Base-by-base conservation (phyloP, 2,329 filamentous ascomycete genomes). In the Aspergillus ruber region DNA sequence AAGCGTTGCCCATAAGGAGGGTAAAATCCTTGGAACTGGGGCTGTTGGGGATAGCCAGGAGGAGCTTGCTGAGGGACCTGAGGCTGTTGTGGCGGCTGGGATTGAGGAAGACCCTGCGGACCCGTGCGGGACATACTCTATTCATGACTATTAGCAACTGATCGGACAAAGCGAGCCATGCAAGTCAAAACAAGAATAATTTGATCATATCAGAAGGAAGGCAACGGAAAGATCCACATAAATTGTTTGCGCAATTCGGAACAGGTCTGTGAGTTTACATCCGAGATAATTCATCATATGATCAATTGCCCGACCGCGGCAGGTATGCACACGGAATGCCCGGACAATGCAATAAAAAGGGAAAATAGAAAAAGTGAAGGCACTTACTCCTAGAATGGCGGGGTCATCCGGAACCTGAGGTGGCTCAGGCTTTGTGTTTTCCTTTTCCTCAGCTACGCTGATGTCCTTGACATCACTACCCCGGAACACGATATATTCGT, bases 181-280 rank as follows among this genome's bases (percentile, higher is more conserved):
- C 36, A 39, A 39, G 10, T 39, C 15, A 39, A 39, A 39, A 29
- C 25, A 29, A 29, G 25, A 29, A 12, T 17, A 18, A 8, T 43
- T 47, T 58, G 59, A 58, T 67, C 59, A 45, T 64, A 83, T 95
- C 90, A 96, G 90, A 95, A 96, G 90, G 90, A 96, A 96, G 90
- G 90, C 90, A 96, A 95, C 90, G 90, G 90, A 95, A 86, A 85
- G 82, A 74, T 95, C 90, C 84, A 95, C 90, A 95, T 76, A 80
- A 80, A 77, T 85, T 77, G 25, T 18, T 89, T 95, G 90, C 90
- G 89, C 89, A 50, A 86, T 85, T 85, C 86, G 85, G 85, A 83
- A 79, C 81, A 81, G 77, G 78, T 81, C 78, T 79, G 74, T 75
- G 65, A 64, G 73, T 94, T 95, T 88, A 93, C 88, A 95, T 95